Evolutionary conservation across 305 asterid genomes (phyloP).

Genomic region (Rubia balearica): DNA sequence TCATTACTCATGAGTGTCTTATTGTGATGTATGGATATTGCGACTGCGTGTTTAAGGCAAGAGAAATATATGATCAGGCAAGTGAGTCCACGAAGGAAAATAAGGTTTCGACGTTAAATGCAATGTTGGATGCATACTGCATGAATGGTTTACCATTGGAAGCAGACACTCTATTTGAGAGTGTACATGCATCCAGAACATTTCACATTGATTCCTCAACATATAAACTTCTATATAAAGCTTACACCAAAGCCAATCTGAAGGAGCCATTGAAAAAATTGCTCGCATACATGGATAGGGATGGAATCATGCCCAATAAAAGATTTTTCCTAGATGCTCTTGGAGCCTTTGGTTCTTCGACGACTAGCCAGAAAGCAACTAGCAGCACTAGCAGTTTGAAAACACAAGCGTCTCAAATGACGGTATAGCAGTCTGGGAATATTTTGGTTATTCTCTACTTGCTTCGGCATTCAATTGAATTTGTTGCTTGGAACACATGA

Average conservation of each 20-base stretch:
- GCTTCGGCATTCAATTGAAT: not conserved
- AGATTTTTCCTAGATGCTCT: slow-evolving; percentile 81
- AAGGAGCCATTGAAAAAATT: slow-evolving; percentile 58
- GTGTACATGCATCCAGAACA: slow-evolving; percentile 26
- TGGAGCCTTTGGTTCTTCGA: slow-evolving; percentile 55
- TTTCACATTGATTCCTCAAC: slow-evolving; percentile 60
- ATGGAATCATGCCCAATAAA: slow-evolving; percentile 79
- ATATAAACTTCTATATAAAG: slow-evolving; percentile 76
- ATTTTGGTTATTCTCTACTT: not conserved
- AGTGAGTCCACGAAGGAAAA: slow-evolving; percentile 49
- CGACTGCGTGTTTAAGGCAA: slow-evolving; percentile 60
- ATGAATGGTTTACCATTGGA: slow-evolving; percentile 70
- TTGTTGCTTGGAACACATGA: not conserved
- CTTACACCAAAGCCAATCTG: slow-evolving; percentile 77
- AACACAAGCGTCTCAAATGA: slow-evolving; percentile 17
- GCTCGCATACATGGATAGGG: slow-evolving; percentile 60
- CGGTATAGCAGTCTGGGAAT: slow-evolving; percentile 17
- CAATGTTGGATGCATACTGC: slow-evolving; percentile 89
- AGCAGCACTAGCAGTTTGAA: slow-evolving; percentile 18
- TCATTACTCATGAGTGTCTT: slow-evolving; percentile 71
- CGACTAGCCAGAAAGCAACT: slow-evolving; percentile 30
- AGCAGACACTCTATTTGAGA: slow-evolving; percentile 64
- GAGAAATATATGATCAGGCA: slow-evolving; percentile 57
- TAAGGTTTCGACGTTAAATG: slow-evolving; percentile 70
- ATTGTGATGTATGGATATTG: slow-evolving; percentile 79